phyloP scores from a whole-genome alignment of 2,329 filamentous ascomycete genomes.

The Pyricularia pennisetigena region DNA sequence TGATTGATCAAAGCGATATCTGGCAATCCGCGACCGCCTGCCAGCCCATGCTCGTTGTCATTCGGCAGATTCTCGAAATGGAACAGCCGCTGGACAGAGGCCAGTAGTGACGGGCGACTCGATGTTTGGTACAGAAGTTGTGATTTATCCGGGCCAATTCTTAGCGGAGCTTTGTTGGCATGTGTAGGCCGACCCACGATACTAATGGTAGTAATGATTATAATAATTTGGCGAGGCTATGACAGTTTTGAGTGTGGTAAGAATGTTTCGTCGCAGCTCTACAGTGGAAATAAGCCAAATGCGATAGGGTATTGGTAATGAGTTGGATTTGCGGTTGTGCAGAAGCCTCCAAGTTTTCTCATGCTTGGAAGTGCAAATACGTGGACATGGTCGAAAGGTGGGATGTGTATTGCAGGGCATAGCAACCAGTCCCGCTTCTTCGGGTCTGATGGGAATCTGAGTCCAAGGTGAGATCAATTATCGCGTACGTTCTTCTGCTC shows the following conservation, averaged over 20 bases:
- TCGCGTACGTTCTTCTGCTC: neutral
- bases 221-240: too few species aligned
- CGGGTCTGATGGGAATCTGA: neutral
- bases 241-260: too few species aligned
- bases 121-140: neutral
- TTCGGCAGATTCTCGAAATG: neutral
- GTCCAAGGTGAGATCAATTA: neutral
- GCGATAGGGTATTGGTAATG: neutral
- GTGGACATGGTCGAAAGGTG: too few species aligned
- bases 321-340: neutral
- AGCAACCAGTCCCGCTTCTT: neutral
- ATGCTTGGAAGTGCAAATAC: neutral
- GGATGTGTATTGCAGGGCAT: neutral
- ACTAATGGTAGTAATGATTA: neutral
- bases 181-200: neutral
- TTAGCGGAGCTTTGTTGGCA: neutral
- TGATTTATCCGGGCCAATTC: neutral
- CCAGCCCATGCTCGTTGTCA: neutral
- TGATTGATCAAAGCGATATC: neutral
- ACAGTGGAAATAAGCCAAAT: neutral
- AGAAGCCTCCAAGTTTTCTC: neutral
- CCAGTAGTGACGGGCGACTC: too few species aligned
- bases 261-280: neutral
- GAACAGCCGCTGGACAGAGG: neutral
- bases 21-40: neutral